Evolutionary conservation across 2,329 filamentous ascomycete species (phyloP), one percentile per base, ranked within the genome.

Genomic region (Phaeosphaeriaceae sp.): DNA sequence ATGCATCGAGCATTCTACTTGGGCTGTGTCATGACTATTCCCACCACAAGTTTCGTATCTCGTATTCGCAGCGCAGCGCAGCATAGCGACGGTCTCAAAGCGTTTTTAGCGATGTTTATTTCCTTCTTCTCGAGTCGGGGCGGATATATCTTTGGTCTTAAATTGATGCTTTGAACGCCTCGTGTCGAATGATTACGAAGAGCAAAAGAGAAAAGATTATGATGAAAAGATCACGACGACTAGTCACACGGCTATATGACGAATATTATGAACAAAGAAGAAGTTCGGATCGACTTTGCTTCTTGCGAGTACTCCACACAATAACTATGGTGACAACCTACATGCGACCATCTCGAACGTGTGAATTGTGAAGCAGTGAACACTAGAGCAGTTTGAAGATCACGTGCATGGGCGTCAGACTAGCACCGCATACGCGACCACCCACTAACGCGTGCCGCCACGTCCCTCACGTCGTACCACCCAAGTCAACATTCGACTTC

Each of bases 21-120:
- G 54, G 50, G 51, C 36, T 49, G 36, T 55, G 51, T 56, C 45
- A 56, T 53, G 53, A 58, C 27, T 54, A 54, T 49, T 63, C 54
- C 67, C 54, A 54, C 60, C 58, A 69, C 62, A 67, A 66, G 50
- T 68, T 36, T 13, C 67, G 41, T 56, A 40, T 60, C 22, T 54
- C 57, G 45, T 45, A 55, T 67, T 36, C 58, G 44, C 52, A 59
- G 62, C 58, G 44, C 52, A 59, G 62, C 60, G 67, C 61, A 59
- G 73, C 73, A 76, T 76, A 76, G 72, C 72, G 71, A 75, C 60
- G 66, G 70, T 66, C 70, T 73, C 69, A 58, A 63, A 74, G 72
- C 71, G 71, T 69, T 74, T 74, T 69, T 57, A 72, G 70, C 72
- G 72, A 71, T 54, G 62, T 51, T 47, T 61, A 57, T 63, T 54